phyloP scores from a whole-genome alignment of 140 eudicot genomes.

The Artemisia princeps region DNA sequence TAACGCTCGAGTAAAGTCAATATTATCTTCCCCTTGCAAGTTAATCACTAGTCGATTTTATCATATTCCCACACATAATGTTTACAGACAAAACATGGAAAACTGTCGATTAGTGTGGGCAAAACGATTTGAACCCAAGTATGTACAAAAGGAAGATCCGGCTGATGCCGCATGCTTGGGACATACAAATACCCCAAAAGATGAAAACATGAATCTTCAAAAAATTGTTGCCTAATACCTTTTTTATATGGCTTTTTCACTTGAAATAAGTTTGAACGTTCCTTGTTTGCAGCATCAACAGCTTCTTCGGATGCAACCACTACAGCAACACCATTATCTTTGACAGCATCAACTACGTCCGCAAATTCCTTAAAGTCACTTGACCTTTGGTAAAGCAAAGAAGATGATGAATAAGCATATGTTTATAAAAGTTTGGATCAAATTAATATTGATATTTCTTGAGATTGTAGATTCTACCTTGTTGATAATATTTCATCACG shows the following conservation, averaged over 20 bases:
- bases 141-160: slow-evolving; percentile 20
- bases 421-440: neutral
- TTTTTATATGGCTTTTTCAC: slow-evolving; percentile 65
- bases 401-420: neutral
- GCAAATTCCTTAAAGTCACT: slow-evolving; percentile 88
- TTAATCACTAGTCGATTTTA: slow-evolving; percentile 9
- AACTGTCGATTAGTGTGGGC: slow-evolving; percentile 11
- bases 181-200: neutral
- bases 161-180: slow-evolving; percentile 23
- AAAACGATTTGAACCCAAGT: slow-evolving; percentile 17
- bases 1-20: slow-evolving; percentile 15
- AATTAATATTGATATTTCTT: neutral
- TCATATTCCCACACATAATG: slow-evolving; percentile 15
- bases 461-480: slow-evolving; percentile 38
- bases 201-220: slow-evolving; percentile 17
- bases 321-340: slow-evolving; percentile 77
- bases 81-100: slow-evolving; percentile 13
- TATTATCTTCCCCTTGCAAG: slow-evolving; percentile 10
- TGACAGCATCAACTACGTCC: slow-evolving; percentile 57
- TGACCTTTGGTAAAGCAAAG: slow-evolving; percentile 33
- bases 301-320: slow-evolving; percentile 91
- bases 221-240: neutral
- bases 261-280: slow-evolving; percentile 54
- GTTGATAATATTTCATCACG: slow-evolving; percentile 83
- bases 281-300: slow-evolving; percentile 78